Evolutionary conservation across 2,329 filamentous ascomycete species (phyloP).

Genomic region (Aspergillus melleus): DNA sequence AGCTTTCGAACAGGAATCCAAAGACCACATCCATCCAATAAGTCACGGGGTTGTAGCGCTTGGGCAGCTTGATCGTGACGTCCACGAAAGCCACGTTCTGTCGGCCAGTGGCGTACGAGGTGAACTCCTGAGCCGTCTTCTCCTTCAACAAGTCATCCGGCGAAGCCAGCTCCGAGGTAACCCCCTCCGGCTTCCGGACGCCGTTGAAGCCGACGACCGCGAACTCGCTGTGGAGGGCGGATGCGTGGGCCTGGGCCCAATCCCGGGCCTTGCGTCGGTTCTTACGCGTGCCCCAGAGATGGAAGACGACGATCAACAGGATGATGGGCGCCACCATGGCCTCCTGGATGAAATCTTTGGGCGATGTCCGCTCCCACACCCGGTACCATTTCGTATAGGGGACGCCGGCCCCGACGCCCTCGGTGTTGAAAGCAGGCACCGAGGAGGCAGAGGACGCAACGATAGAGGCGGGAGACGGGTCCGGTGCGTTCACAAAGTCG

Average conservation of each 20-base stretch:
- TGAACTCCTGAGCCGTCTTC: conserved; percentile 82
- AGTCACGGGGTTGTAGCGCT: conserved; percentile 79
- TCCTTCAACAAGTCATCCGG: conserved; percentile 71
- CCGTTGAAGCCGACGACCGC: conserved; percentile 78
- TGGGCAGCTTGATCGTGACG: conserved; percentile 75
- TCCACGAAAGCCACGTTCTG: conserved; percentile 93
- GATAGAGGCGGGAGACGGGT: conserved; percentile 57
- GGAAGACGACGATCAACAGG: conserved; percentile 70
- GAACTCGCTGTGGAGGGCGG: conserved; percentile 76
- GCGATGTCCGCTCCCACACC: conserved; percentile 83
- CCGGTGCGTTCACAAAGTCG: conserved; percentile 81
- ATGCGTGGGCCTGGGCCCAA: conserved; percentile 76
- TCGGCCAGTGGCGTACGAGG: conserved; percentile 84
- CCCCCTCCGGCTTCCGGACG: conserved; percentile 47
- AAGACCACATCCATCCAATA: conserved; percentile 66
- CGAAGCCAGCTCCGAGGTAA: conserved; percentile 43
- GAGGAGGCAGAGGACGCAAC: conserved; percentile 41
- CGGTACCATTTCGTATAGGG: conserved; percentile 97
- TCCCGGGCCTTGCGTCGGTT: conserved; percentile 78
- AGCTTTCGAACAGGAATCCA: conserved; percentile 77
- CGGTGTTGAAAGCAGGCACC: conserved; percentile 44
- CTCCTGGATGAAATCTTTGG: conserved; percentile 84
- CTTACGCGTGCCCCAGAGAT: conserved; percentile 75
- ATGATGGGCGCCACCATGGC: conserved; percentile 77
- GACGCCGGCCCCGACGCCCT: conserved; percentile 50